These are phyloP conservation scores for Oropetium thomaeum DNA, from an alignment of 176 grass and related monocot species.

Conservation along the genomic window DNA sequence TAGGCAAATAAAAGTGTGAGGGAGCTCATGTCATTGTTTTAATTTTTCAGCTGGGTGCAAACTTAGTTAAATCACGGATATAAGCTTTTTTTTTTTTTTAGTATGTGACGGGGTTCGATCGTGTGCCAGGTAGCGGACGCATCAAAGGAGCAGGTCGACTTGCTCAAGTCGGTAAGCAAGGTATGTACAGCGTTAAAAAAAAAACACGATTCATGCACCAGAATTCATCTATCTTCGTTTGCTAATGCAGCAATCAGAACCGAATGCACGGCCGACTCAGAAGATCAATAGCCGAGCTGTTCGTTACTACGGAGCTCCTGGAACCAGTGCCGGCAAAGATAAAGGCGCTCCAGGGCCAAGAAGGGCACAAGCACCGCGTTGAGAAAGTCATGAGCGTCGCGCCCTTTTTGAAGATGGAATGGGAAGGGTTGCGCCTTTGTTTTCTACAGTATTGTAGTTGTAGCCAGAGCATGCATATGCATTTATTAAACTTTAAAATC, in stretches of 20 bases:
- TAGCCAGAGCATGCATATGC: too few species aligned
- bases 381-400: too few species aligned
- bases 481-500: too few species aligned
- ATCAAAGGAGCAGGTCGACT: constrained; percentile 11
- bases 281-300: constrained; percentile 31
- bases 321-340: not conserved
- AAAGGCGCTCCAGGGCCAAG: not conserved
- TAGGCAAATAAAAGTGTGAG: too few species aligned
- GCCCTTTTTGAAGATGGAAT: not conserved
- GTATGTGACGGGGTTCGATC: not conserved
- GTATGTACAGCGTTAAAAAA: not conserved
- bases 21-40: too few species aligned
- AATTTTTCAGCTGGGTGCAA: too few species aligned
- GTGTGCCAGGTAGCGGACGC: constrained; percentile 28
- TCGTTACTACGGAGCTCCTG: constrained; percentile 14
- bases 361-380: too few species aligned
- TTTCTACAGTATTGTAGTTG: too few species aligned
- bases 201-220: not conserved
- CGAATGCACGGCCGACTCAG: constrained; percentile 20
- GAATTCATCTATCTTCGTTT: not conserved
- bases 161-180: not conserved
- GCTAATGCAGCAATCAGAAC: not conserved
- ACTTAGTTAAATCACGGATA: too few species aligned
- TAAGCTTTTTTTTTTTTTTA: too few species aligned
- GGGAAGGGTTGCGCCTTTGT: too few species aligned